phyloP scores from a whole-genome alignment of 2,329 filamentous ascomycete genomes.

The Geosmithia flava region DNA sequence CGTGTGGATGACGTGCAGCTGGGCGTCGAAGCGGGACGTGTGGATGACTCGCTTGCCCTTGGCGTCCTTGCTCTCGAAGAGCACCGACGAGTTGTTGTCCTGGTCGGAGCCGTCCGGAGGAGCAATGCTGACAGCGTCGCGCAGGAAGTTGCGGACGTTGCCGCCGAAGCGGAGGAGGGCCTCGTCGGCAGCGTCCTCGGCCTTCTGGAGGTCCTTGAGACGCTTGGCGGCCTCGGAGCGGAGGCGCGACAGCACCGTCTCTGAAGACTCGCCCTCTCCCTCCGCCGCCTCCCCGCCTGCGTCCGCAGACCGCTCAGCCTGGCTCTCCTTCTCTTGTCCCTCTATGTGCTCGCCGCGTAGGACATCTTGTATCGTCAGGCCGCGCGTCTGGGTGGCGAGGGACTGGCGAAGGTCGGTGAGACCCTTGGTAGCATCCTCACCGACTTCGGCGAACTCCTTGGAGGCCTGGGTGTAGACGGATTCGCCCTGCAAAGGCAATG shows the following conservation, averaged over 20 bases:
- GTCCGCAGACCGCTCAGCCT: slow-evolving; percentile 15
- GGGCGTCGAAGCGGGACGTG: slow-evolving; percentile 85
- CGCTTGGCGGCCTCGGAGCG: slow-evolving; percentile 67
- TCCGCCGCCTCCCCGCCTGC: slow-evolving; percentile 27
- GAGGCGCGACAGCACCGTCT: slow-evolving; percentile 64
- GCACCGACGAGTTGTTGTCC: slow-evolving; percentile 25
- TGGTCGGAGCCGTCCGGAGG: slow-evolving; percentile 37
- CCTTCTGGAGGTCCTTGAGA: slow-evolving; percentile 77
- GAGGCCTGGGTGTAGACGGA: slow-evolving; percentile 66
- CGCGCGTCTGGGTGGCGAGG: slow-evolving; percentile 61
- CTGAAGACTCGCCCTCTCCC: slow-evolving; percentile 20
- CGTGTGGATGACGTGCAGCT: slow-evolving; percentile 90
- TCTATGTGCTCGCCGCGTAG: slow-evolving; percentile 13
- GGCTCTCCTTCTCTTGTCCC: slow-evolving; percentile 16
- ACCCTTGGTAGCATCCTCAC: slow-evolving; percentile 72
- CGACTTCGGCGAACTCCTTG: slow-evolving; percentile 60
- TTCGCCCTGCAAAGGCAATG: slow-evolving; percentile 46
- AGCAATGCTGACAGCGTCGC: slow-evolving; percentile 80
- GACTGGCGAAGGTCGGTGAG: slow-evolving; percentile 57
- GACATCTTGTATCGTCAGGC: slow-evolving; percentile 50
- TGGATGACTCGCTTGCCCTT: slow-evolving; percentile 89
- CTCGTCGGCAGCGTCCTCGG: slow-evolving; percentile 93
- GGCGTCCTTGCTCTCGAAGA: slow-evolving; percentile 91
- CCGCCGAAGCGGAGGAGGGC: slow-evolving; percentile 83
- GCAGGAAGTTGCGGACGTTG: slow-evolving; percentile 80